phyloP scores from a whole-genome alignment of 1,139 yeast genomes.

The Suhomyces bokatorum region DNA sequence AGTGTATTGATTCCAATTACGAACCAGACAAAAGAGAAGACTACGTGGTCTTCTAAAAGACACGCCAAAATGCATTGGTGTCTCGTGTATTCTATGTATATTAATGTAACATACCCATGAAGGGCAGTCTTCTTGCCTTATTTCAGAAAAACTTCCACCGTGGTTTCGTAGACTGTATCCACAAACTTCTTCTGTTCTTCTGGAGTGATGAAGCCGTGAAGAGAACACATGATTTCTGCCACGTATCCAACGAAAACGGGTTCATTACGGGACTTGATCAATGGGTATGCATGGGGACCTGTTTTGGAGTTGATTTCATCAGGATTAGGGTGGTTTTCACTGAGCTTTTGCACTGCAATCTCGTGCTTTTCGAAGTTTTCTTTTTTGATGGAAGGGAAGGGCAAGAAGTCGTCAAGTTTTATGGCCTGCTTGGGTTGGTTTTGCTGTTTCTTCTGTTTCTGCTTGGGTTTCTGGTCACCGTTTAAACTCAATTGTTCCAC shows the following conservation, averaged over 20 bases:
- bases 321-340: constrained; percentile 16
- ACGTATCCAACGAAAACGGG: constrained; percentile 84
- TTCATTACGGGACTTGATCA: constrained; percentile 86
- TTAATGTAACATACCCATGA: constrained; percentile 8
- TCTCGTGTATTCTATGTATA: constrained; percentile 7
- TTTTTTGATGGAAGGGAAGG: constrained; percentile 64
- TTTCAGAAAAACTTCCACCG: constrained; percentile 54
- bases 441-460: constrained; percentile 12
- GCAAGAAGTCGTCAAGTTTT: constrained; percentile 50
- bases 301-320: constrained; percentile 13
- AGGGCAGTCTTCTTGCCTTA: constrained; percentile 14
- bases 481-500: not conserved
- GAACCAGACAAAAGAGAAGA: too few relatives aligned
- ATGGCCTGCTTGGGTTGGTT: constrained; percentile 18
- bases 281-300: constrained; percentile 46
- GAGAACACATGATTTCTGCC: constrained; percentile 70
- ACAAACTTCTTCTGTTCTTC: constrained; percentile 54
- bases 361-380: constrained; percentile 49
- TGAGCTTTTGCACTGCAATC: constrained; percentile 9
- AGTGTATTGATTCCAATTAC: too few relatives aligned
- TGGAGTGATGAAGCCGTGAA: constrained; percentile 40
- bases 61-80: not conserved
- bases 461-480: not conserved
- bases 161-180: constrained; percentile 63
- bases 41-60: not conserved